A percentile compares a stretch with the other conserved stretches of the same genome.
These are phyloP conservation scores for Lizanozyma gosingica DNA, from an alignment of 1,139 yeast species.

Conservation along the genomic window DNA sequence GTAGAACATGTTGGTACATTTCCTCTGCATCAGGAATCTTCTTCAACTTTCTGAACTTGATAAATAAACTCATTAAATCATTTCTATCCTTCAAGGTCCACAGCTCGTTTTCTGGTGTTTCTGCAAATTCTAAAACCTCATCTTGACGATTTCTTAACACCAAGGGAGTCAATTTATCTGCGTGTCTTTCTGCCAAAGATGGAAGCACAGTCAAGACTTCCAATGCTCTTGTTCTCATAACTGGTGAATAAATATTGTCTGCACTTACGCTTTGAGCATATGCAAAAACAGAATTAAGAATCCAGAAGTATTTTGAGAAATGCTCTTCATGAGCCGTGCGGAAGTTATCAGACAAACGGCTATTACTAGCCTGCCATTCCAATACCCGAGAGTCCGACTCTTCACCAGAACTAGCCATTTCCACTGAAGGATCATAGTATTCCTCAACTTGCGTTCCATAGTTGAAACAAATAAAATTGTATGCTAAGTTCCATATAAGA, in stretches of 20 bases:
- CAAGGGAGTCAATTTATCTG: slow-evolving; percentile 46
- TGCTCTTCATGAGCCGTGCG: slow-evolving; percentile 12
- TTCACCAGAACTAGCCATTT: not conserved
- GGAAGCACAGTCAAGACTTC: slow-evolving; percentile 49
- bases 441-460: not conserved
- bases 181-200: slow-evolving; percentile 55
- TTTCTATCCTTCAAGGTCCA: slow-evolving; percentile 63
- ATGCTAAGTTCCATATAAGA: slow-evolving; percentile 50
- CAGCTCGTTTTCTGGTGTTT: slow-evolving; percentile 3
- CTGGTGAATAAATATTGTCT: slow-evolving; percentile 22
- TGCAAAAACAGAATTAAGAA: slow-evolving; percentile 24
- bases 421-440: not conserved
- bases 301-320: slow-evolving; percentile 15
- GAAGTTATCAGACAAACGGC: slow-evolving; percentile 21
- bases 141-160: slow-evolving; percentile 26
- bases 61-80: slow-evolving; percentile 49
- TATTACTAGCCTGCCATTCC: slow-evolving; percentile 25
- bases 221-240: slow-evolving; percentile 40
- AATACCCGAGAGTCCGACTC: not conserved
- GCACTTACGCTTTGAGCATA: slow-evolving; percentile 25
- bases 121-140: slow-evolving; percentile 15
- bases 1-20: slow-evolving; percentile 45
- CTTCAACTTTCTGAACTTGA: slow-evolving; percentile 57
- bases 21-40: slow-evolving; percentile 41
- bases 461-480: slow-evolving; percentile 22